Evolutionary conservation across 2,329 filamentous ascomycete species (phyloP), one percentile per base, ranked within the genome.

Genomic region (Neofusicoccum laricinum): DNA sequence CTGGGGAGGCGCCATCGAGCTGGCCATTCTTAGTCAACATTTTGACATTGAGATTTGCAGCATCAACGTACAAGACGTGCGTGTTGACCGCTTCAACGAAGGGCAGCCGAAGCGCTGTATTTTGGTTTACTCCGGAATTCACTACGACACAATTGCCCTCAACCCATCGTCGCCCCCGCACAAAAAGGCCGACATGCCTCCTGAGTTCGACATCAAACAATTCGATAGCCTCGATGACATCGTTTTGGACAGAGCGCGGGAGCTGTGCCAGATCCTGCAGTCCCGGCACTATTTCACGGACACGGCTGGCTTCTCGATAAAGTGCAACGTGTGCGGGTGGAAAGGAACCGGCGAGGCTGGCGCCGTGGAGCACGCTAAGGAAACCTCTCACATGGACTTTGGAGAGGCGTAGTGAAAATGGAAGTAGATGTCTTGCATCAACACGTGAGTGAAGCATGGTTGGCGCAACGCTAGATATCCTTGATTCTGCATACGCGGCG

Each of bases 1-100:
- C 0, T 98, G 94, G 94, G 94, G 94, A 61, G 94, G 94, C 4
- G 92, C 88, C 5, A 97, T 97, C 68, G 94, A 98, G 76, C 84
- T 98, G 19, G 88, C 88, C 64, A 94, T 97, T 65, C 79, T 98
- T 15, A 91, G 91, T 43, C 86, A 93, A 67, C 87, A 95, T 63
- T 97, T 97, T 74, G 87, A 90, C 66, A 85, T 96, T 32, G 92
- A 97, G 73, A 92, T 96, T 61, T 91, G 88, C 76, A 91, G 90
- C 43, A 89, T 94, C 68, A 92, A 96, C 74, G 92, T 97, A 2
- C 83, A 89, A 70, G 85, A 86, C 43, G 75, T 88, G 12, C 79
- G 87, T 12, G 81, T 92, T 5, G 89, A 92, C 71, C 85, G 85
- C 4, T 96, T 94, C 78, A 96, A 96, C 68, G 91, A 95, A 72